Evolutionary conservation across 2,329 filamentous ascomycete genomes (phyloP).

Genomic region (Aureobasidium sp.): DNA sequence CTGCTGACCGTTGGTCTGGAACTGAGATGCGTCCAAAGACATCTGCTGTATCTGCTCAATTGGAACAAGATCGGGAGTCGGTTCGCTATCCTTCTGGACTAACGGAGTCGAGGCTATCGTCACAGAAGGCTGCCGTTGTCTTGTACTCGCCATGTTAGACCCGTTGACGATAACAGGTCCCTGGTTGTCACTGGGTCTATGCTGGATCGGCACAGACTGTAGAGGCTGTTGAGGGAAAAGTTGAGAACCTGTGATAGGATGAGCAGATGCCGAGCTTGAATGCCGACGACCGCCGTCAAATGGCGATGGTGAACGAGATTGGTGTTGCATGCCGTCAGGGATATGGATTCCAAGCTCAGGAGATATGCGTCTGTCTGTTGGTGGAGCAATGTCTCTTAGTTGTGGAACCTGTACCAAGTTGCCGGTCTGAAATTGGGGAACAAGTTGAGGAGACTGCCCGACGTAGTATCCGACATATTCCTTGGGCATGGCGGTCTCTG

Average conservation of each 20-base stretch:
- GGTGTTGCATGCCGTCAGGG: conserved; percentile 29
- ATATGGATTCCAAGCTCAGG: conserved; percentile 34
- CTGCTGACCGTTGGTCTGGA: conserved; percentile 1
- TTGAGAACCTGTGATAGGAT: conserved; percentile 3
- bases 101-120: neutral
- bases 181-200: conserved; percentile 18
- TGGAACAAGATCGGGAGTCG: neutral
- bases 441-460: conserved; percentile 36
- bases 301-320: conserved; percentile 42
- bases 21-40: conserved; percentile 3
- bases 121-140: conserved; percentile 1
- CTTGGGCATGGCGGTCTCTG: conserved; percentile 37
- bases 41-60: conserved; percentile 15
- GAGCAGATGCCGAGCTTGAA: conserved; percentile 26
- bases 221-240: conserved; percentile 14
- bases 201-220: neutral
- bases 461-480: conserved; percentile 47
- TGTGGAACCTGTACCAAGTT: conserved; percentile 26
- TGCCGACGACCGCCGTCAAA: conserved; percentile 38
- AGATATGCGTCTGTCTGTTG: conserved; percentile 33
- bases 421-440: conserved; percentile 26
- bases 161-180: conserved; percentile 39
- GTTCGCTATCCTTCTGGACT: neutral
- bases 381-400: conserved; percentile 32
- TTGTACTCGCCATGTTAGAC: conserved; percentile 22